Percentiles rank a stretch among this genome's conserved stretches.
phyloP scores from a whole-genome alignment of 805 yeast genomes.

The Grigorovia humatica region DNA sequence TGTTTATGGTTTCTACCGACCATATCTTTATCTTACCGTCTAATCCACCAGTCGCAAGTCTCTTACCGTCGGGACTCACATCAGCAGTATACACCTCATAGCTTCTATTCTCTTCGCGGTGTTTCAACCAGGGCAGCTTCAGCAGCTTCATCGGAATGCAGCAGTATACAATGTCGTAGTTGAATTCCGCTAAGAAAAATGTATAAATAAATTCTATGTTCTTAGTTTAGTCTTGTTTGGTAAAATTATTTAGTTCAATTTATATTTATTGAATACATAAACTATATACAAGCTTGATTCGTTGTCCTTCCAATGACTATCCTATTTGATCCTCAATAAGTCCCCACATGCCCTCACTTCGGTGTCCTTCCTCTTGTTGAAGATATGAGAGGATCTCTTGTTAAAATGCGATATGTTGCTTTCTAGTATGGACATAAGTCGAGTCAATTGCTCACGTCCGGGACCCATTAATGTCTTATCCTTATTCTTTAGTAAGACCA shows the following conservation, averaged over 20 bases:
- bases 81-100: slow-evolving; percentile 80
- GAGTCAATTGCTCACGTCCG: slow-evolving; percentile 14
- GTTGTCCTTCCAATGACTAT: neutral
- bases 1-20: slow-evolving; percentile 48
- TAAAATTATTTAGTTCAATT: neutral
- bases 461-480: slow-evolving; percentile 9
- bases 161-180: no score
- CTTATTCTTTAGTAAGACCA: slow-evolving; percentile 31
- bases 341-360: slow-evolving; percentile 16
- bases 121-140: slow-evolving; percentile 66
- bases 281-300: neutral
- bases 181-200: no score
- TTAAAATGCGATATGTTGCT: neutral
- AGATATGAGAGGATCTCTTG: slow-evolving; percentile 5
- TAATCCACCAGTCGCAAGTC: slow-evolving; percentile 88
- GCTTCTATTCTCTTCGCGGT: slow-evolving; percentile 65
- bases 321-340: slow-evolving; percentile 14
- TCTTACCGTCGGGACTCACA: slow-evolving; percentile 68
- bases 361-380: slow-evolving; percentile 13
- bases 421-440: slow-evolving; percentile 7
- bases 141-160: slow-evolving; percentile 39
- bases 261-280: neutral
- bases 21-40: slow-evolving; percentile 90
- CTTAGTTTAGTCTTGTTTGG: neutral
- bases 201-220: neutral